These are phyloP conservation scores for Talaromyces sp. DNA, from an alignment of 2,329 filamentous ascomycete genomes.

Conservation along the genomic window DNA sequence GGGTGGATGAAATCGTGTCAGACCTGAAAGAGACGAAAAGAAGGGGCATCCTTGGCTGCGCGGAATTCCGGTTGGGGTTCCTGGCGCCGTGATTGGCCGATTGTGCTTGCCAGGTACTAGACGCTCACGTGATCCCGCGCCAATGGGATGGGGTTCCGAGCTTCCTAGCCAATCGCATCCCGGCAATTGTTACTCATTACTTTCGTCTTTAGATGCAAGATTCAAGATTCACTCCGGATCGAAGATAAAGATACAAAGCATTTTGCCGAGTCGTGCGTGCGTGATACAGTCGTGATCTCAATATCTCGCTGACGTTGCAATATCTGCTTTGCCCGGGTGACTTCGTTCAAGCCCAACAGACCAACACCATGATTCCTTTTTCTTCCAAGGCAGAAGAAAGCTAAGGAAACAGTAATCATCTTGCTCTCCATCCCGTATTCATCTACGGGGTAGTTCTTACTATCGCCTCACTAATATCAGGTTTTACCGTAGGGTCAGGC, in stretches of 20 bases:
- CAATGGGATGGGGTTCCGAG: conserved; percentile 13
- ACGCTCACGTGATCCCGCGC: conserved; percentile 7
- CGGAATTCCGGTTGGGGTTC: conserved; percentile 1
- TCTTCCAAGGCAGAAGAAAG: neutral
- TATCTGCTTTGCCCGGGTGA: neutral
- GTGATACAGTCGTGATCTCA: neutral
- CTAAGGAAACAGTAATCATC: conserved; percentile 4
- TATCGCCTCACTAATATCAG: neutral
- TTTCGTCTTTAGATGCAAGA: neutral
- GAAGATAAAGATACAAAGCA: neutral
- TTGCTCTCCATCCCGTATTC: neutral
- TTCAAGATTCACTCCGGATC: neutral
- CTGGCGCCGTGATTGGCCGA: neutral
- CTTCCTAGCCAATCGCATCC: neutral
- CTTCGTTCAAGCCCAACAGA: neutral
- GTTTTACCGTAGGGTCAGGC: neutral
- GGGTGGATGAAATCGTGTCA: neutral
- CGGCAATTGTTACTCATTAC: neutral
- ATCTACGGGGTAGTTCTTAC: neutral
- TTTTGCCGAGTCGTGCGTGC: neutral
- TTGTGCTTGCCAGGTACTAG: neutral
- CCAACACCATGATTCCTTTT: neutral
- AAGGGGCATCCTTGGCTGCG: neutral
- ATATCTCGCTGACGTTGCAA: conserved; percentile 1
- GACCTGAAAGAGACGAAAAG: neutral